Percentiles rank a stretch among this genome's conserved stretches.
Evolutionary conservation across 805 yeast species (phyloP).

Genomic region (Sugiyamaella lignohabitans): DNA sequence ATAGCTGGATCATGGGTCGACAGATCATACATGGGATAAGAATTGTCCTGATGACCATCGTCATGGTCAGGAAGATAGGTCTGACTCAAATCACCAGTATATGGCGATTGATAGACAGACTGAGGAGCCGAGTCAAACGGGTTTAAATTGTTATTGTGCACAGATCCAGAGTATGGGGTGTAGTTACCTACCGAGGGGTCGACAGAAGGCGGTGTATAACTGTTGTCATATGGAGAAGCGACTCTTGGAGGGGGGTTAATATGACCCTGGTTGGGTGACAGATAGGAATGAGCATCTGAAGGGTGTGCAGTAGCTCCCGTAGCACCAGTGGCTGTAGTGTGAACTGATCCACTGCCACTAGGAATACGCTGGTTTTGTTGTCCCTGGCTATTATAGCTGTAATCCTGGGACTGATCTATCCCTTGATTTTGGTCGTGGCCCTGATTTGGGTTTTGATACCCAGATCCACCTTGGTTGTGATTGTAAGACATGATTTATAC

Average conservation of each 20-base stretch:
- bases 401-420: background rate
- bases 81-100: background rate
- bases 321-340: too few relatives aligned
- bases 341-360: too few relatives aligned
- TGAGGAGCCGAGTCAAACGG: background rate
- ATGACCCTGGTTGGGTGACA: too few relatives aligned
- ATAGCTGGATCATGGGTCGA: constrained; percentile 11
- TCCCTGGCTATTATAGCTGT: background rate
- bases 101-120: background rate
- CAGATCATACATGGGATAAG: constrained; percentile 20
- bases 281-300: too few relatives aligned
- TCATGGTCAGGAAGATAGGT: background rate
- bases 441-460: background rate
- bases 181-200: constrained; percentile 2
- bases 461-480: background rate
- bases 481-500: background rate
- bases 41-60: constrained; percentile 13
- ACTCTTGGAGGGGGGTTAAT: too few relatives aligned
- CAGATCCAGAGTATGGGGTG: constrained; percentile 9
- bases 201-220: too few relatives aligned
- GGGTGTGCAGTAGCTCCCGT: too few relatives aligned
- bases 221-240: too few relatives aligned
- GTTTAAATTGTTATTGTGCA: constrained; percentile 1
- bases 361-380: too few relatives aligned
- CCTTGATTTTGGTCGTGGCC: background rate